Evolutionary conservation across 805 yeast genomes (phyloP).

Genomic region (Candida sanyiensis): DNA sequence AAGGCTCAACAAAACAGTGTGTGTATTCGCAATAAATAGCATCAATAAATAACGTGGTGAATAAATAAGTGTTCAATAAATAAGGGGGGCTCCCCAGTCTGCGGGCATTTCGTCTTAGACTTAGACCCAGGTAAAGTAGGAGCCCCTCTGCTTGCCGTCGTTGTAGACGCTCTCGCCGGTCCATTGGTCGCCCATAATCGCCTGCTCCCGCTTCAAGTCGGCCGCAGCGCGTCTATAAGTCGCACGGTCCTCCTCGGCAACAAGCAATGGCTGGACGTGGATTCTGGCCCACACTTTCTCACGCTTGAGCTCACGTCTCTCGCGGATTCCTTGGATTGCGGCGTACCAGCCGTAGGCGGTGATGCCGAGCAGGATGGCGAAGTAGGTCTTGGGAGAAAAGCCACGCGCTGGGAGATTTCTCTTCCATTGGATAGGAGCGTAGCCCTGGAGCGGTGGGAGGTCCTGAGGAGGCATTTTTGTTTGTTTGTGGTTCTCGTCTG

Average conservation of each 20-base stretch:
- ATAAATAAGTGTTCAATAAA: slow-evolving; percentile 7
- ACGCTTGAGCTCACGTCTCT: slow-evolving; percentile 66
- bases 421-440: slow-evolving; percentile 84
- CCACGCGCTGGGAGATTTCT: slow-evolving; percentile 83
- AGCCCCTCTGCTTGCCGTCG: slow-evolving; percentile 34
- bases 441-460: slow-evolving; percentile 82
- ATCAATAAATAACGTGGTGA: background rate
- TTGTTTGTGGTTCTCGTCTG: background rate
- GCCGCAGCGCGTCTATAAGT: slow-evolving; percentile 63
- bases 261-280: slow-evolving; percentile 62
- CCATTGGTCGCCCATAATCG: slow-evolving; percentile 54
- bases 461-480: slow-evolving; percentile 46
- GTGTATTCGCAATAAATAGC: slow-evolving; percentile 1
- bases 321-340: slow-evolving; percentile 61
- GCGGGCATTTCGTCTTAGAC: background rate
- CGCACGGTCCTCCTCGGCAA: slow-evolving; percentile 81
- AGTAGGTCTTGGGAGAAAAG: slow-evolving; percentile 69
- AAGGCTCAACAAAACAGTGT: background rate
- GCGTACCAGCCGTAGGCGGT: slow-evolving; percentile 70
- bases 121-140: slow-evolving; percentile 29
- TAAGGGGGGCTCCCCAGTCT: background rate
- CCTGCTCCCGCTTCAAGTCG: slow-evolving; percentile 63
- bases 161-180: slow-evolving; percentile 43
- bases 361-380: slow-evolving; percentile 56
- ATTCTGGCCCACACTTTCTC: slow-evolving; percentile 77